Base-by-base conservation (phyloP, 176 grass and related monocot species). In the Dactylis glomerata region DNA sequence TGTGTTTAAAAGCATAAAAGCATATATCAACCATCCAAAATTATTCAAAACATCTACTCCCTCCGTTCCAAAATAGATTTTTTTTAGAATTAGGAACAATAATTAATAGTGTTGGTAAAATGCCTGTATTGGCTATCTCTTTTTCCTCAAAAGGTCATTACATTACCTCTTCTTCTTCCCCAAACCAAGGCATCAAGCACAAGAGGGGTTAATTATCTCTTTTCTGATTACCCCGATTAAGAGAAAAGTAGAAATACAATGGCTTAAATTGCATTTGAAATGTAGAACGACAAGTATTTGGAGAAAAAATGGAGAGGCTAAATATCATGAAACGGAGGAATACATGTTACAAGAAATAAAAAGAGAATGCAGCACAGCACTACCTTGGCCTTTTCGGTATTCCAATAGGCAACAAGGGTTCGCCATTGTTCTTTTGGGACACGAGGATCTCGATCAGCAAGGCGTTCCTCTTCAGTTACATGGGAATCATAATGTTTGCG, bases 351-450 rank as follows among this genome's bases (percentile, higher is more conserved):
- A 58, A 20, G 1, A 41, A 71, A 71, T 42, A 16, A 22, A 59
- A 71, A 71, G 68, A 73, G 36, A 69, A 74, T 74, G 61, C n/a
- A 34, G 16, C 20, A 40, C 19, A 44, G 12, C 67, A 19, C 36
- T 79, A 89, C 87, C 87, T 89, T 67, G n/a, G 23, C 42, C 75
- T 85, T 58, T 71, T 89, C 81, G 12, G 87, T 84, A 61, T 68
- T 62, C 82, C 87, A 85, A 38, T 73, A 74, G 6, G 54, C 64
- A 64, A 89, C 41, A 59, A 89, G 75, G 61, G 37, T 37, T 58
- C 15, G 27, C 87, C 87, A 89, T 42, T 89, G 87, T 37, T 89
- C 82, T 63, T 67, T 23, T 80, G n/a, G 63, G 30, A 85, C 63
- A 55, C 75, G 65, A 79, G 76, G 16, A 67, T 81, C 74, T 72